Evolutionary conservation across 73 alveolate genomes (phyloP).

Genomic region (Breviolum minutum): DNA sequence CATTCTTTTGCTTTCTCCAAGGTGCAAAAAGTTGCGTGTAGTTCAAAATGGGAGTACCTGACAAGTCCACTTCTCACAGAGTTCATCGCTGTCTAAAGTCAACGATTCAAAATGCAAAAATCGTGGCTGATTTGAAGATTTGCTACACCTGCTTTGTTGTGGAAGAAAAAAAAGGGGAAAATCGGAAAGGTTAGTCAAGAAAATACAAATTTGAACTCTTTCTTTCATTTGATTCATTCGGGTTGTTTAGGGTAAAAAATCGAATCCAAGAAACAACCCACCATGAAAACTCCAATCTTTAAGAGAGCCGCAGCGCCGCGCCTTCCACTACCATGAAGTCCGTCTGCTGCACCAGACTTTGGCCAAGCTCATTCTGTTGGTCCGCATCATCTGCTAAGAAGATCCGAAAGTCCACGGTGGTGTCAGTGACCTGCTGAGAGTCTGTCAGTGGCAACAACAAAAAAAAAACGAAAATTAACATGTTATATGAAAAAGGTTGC

Average conservation of each 20-base stretch:
- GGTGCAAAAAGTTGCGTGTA: constrained; percentile 5
- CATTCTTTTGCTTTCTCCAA: too few relatives aligned
- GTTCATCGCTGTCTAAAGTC: background rate
- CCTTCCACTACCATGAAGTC: constrained; percentile 49
- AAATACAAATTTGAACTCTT: too few relatives aligned
- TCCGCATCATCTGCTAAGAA: constrained; percentile 13
- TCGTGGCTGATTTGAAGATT: too few relatives aligned
- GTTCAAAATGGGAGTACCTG: constrained; percentile 20
- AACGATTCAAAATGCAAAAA: too few relatives aligned
- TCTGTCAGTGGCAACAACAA: background rate
- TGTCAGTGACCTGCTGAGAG: constrained; percentile 32
- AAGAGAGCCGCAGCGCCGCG: background rate
- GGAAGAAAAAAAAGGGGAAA: too few relatives aligned
- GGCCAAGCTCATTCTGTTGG: background rate
- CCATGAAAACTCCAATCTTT: too few relatives aligned
- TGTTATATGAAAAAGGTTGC: background rate
- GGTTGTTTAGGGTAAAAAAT: too few relatives aligned
- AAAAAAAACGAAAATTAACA: too few relatives aligned
- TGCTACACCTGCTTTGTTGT: too few relatives aligned
- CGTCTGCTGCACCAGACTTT: background rate
- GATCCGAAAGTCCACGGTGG: constrained; percentile 13
- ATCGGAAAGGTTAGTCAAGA: too few relatives aligned
- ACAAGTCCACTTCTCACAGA: background rate
- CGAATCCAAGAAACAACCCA: too few relatives aligned
- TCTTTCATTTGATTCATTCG: too few relatives aligned